A percentile compares a stretch with the other conserved stretches of the same genome.
Conservation (phyloP, 257 asterid species). For the Handroanthus guayacan region DNA sequence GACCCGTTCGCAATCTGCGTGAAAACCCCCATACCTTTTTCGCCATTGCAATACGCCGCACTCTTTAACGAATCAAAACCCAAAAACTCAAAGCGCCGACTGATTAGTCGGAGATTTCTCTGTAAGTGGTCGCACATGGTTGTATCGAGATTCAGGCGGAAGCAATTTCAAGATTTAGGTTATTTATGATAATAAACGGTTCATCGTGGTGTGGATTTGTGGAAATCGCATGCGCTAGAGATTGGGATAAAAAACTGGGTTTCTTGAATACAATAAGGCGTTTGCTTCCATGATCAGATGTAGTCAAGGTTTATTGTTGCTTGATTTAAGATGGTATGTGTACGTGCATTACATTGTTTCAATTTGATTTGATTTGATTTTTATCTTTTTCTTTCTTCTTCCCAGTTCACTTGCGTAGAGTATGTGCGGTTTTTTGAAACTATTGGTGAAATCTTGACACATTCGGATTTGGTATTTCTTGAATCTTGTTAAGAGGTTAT, state of each 20-base stretch:
- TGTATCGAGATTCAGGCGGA: conserved; percentile 32
- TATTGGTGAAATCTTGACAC: conserved; percentile 11
- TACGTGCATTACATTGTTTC: background rate
- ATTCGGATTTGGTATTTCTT: background rate
- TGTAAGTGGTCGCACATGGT: conserved; percentile 23
- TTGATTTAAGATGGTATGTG: conserved; percentile 40
- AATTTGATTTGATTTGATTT: background rate
- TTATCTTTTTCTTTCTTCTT: no score
- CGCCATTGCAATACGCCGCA: conserved; percentile 3
- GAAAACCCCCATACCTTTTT: conserved; percentile 36
- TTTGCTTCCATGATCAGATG: conserved; percentile 27
- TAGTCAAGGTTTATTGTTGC: conserved; percentile 24
- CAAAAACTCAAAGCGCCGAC: conserved; percentile 29
- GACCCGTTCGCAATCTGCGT: conserved; percentile 35
- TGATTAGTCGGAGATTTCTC: conserved; percentile 32
- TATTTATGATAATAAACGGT: background rate
- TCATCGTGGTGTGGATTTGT: conserved; percentile 9
- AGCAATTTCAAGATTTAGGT: background rate
- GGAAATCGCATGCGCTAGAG: conserved; percentile 1
- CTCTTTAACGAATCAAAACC: conserved; percentile 32
- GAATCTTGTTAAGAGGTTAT: background rate
- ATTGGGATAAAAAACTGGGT: conserved; percentile 31
- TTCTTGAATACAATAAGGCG: conserved; percentile 7
- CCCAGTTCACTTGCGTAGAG: background rate
- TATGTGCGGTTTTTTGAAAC: background rate